Conservation (phyloP, 106 monocot genomes). For the Gastrodia elata region DNA sequence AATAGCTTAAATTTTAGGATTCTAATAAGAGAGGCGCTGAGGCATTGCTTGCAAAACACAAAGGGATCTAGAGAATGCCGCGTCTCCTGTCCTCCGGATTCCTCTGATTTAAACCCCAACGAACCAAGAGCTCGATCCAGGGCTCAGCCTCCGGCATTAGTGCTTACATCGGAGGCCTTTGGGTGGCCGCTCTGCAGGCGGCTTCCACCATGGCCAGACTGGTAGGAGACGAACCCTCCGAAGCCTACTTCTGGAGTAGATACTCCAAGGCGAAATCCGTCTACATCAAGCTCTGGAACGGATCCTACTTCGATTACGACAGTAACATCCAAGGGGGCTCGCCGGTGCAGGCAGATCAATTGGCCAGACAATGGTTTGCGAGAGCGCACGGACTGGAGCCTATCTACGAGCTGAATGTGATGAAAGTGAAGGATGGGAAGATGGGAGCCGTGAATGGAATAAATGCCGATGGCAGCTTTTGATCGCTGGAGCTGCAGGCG, state of each 20-base stretch:
- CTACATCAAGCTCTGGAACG: slow-evolving; percentile 79
- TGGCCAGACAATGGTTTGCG: slow-evolving; percentile 93
- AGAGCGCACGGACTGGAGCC: slow-evolving; percentile 47
- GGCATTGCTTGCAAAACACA: no score
- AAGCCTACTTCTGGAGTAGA: slow-evolving; percentile 51
- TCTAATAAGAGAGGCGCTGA: no score
- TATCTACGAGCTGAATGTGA: slow-evolving; percentile 46
- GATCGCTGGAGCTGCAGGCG: slow-evolving; percentile 35
- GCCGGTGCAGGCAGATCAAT: slow-evolving; percentile 78
- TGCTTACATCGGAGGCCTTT: slow-evolving; percentile 62
- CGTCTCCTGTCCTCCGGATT: no score
- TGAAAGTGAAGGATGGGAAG: slow-evolving; percentile 52
- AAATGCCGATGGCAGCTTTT: slow-evolving; percentile 50
- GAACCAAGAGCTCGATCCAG: no score
- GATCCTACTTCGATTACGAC: slow-evolving; percentile 89
- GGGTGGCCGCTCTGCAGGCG: slow-evolving; percentile 69
- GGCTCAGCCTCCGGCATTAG: slow-evolving; percentile 51
- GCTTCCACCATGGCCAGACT: slow-evolving; percentile 43
- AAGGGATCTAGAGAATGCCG: no score
- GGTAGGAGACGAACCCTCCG: slow-evolving; percentile 48
- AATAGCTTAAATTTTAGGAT: no score
- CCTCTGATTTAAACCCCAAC: no score
- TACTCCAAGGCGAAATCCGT: slow-evolving; percentile 58
- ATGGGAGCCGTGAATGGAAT: slow-evolving; percentile 67
- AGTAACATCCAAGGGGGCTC: slow-evolving; percentile 36